phyloP scores from a whole-genome alignment of 306 rosid genomes.

The Castanea sativa region DNA sequence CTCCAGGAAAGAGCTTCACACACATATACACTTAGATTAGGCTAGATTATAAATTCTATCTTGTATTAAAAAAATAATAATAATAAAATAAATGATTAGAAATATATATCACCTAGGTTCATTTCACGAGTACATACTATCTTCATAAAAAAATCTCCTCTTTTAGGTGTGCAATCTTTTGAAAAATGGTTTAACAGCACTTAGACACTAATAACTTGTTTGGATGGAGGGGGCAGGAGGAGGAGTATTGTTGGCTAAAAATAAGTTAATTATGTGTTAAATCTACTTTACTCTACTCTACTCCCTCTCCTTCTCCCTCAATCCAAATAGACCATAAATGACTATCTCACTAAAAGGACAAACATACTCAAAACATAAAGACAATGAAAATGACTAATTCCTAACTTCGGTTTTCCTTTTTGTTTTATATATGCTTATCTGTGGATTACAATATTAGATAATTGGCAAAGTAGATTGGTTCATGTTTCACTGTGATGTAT shows the following conservation, averaged over 20 bases:
- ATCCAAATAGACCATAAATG: too few species aligned
- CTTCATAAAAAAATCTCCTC: not conserved
- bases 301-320: too few species aligned
- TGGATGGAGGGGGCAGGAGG: too few species aligned
- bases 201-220: not conserved
- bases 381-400: constrained; percentile 50
- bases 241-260: too few species aligned
- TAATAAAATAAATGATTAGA: too few species aligned
- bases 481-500: constrained; percentile 15
- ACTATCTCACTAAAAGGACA: constrained; percentile 25
- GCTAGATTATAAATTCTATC: too few species aligned
- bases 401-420: constrained; percentile 32
- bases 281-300: too few species aligned
- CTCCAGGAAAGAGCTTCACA: too few species aligned
- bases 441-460: constrained; percentile 18
- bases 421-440: constrained; percentile 22
- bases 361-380: constrained; percentile 4
- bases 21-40: too few species aligned
- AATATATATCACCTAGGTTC: not conserved
- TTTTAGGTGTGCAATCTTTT: constrained; percentile 6
- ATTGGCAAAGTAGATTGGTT: not conserved
- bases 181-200: constrained; percentile 32
- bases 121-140: not conserved
- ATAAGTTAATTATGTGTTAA: too few species aligned
- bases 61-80: too few species aligned